Evolutionary conservation across 2,329 filamentous ascomycete genomes (phyloP).

Genomic region (Arthrobotrys musiformis): DNA sequence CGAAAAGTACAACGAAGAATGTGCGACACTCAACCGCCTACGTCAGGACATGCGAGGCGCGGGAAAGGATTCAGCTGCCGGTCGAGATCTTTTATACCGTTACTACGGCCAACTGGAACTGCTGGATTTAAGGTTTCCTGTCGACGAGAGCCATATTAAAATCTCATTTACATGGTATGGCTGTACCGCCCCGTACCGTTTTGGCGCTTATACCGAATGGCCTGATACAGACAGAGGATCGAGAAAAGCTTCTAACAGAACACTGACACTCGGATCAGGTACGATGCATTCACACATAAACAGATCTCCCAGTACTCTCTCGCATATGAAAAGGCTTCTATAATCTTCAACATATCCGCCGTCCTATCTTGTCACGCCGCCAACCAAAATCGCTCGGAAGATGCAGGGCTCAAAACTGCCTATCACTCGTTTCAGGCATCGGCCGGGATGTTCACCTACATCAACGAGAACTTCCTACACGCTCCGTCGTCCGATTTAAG

Average conservation of each 20-base stretch:
- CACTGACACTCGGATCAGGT: slow-evolving; percentile 70
- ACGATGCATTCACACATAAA: slow-evolving; percentile 99
- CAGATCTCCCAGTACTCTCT: slow-evolving; percentile 96
- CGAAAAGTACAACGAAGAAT: slow-evolving; percentile 94
- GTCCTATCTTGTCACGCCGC: slow-evolving; percentile 96
- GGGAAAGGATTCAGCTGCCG: slow-evolving; percentile 93
- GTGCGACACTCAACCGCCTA: slow-evolving; percentile 89
- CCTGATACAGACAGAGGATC: not conserved
- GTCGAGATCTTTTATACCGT: slow-evolving; percentile 90
- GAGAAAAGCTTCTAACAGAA: slow-evolving; percentile 58
- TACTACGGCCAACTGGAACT: slow-evolving; percentile 98
- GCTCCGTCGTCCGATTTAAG: slow-evolving; percentile 96
- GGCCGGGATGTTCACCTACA: slow-evolving; percentile 99
- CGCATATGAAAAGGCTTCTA: slow-evolving; percentile 97
- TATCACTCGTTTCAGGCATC: slow-evolving; percentile 99
- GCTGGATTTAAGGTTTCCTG: slow-evolving; percentile 91
- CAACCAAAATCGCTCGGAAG: slow-evolving; percentile 89
- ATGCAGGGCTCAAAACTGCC: slow-evolving; percentile 90
- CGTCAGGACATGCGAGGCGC: slow-evolving; percentile 98
- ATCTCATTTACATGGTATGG: slow-evolving; percentile 95
- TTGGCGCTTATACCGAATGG: slow-evolving; percentile 19
- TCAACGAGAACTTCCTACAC: slow-evolving; percentile 99
- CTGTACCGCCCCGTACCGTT: not conserved
- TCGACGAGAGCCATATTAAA: slow-evolving; percentile 99
- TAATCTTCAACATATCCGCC: slow-evolving; percentile 99